These are phyloP conservation scores for Asterochloris erici DNA, from an alignment of 139 green algal species.

Conservation along the genomic window DNA sequence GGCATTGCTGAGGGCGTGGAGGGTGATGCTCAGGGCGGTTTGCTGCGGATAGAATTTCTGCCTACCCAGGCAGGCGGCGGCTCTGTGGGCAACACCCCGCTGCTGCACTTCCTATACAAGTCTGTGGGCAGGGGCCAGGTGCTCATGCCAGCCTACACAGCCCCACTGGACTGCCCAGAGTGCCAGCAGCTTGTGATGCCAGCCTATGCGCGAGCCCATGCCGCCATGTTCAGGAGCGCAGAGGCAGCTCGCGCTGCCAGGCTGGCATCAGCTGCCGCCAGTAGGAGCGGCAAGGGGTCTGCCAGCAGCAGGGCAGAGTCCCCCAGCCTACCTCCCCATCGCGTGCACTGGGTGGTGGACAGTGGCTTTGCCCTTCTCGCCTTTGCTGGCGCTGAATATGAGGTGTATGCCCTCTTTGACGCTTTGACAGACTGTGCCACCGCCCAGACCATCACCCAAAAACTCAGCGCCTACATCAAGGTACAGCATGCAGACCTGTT, in stretches of 20 bases:
- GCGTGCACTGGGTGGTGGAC: constrained; percentile 8
- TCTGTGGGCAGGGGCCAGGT: constrained; percentile 3
- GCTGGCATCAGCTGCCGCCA: not conserved
- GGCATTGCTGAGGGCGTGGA: constrained; percentile 16
- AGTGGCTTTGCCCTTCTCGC: not conserved
- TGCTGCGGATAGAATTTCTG: constrained; percentile 10
- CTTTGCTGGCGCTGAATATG: constrained; percentile 26
- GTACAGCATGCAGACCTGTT: constrained; percentile 21
- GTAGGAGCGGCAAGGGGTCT: not conserved
- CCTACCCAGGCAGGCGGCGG: constrained; percentile 29
- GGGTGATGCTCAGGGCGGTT: not conserved
- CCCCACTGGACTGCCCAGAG: constrained; percentile 3
- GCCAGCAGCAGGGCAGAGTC: not conserved
- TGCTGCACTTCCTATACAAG: constrained; percentile 51
- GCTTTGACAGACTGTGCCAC: constrained; percentile 4
- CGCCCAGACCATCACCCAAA: constrained; percentile 13
- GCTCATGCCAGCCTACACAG: constrained; percentile 8
- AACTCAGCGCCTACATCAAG: constrained; percentile 26
- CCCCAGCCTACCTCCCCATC: not conserved
- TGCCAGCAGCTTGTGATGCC: not conserved
- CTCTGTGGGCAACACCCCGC: constrained; percentile 36
- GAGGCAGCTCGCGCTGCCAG: not conserved
- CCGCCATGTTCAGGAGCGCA: constrained; percentile 2
- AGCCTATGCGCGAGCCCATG: constrained; percentile 13
- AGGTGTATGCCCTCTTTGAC: constrained; percentile 28